phyloP scores from a whole-genome alignment of 108 stramenopile genomes.

The Thalassiosira profunda region DNA sequence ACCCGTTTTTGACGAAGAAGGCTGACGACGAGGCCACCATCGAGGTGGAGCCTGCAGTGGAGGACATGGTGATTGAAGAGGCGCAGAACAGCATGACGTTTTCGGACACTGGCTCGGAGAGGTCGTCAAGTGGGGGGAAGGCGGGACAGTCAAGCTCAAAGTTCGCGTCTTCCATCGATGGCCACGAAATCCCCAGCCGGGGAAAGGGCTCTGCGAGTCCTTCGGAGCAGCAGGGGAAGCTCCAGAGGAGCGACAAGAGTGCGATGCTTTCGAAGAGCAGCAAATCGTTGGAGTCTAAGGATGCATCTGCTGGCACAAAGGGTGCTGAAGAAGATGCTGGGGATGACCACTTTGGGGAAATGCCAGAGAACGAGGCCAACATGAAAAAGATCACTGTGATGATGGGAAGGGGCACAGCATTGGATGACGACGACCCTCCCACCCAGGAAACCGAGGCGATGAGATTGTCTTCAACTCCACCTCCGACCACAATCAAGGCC shows the following conservation, averaged over 20 bases:
- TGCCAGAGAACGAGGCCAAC: conserved; percentile 91
- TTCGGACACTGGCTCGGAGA: conserved; percentile 42
- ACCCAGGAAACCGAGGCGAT: conserved; percentile 15
- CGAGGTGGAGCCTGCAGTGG: conserved; percentile 79
- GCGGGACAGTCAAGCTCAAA: conserved; percentile 7
- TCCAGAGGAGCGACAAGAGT: conserved; percentile 1
- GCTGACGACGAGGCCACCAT: conserved; percentile 78
- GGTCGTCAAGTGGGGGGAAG: not conserved
- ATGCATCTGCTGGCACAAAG: conserved; percentile 19
- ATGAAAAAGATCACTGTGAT: conserved; percentile 87
- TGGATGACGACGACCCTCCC: conserved; percentile 54
- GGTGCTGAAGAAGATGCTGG: conserved; percentile 33
- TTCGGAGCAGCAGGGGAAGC: conserved; percentile 3
- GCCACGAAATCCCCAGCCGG: conserved; percentile 24
- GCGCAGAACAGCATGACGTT: conserved; percentile 19
- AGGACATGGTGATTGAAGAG: conserved; percentile 67
- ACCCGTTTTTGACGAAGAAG: conserved; percentile 81
- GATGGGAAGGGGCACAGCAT: conserved; percentile 85
- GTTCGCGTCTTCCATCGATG: conserved; percentile 24
- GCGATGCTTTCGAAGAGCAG: conserved; percentile 10
- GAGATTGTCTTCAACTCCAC: conserved; percentile 11
- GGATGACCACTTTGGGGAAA: conserved; percentile 77
- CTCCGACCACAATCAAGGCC: conserved; percentile 4
- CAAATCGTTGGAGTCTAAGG: conserved; percentile 3
- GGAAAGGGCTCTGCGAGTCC: not conserved